These are phyloP conservation scores for Mimosa pudica DNA, from an alignment of 306 rosid species.

Conservation along the genomic window DNA sequence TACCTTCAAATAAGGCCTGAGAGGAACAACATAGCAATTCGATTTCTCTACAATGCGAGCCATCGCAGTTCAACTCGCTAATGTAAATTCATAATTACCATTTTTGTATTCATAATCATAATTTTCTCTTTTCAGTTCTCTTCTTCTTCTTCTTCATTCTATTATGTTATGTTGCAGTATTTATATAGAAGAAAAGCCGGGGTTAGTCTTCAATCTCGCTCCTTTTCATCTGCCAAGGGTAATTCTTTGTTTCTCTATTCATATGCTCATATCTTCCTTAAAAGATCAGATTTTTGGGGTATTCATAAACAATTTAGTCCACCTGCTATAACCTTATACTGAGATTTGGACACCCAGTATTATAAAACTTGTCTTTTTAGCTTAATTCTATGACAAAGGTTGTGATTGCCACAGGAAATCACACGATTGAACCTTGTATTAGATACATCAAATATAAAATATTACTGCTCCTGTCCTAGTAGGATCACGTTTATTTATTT, in stretches of 20 bases:
- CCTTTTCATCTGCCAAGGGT: conserved; percentile 68
- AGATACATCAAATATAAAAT: conserved; percentile 21
- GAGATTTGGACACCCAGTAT: conserved; percentile 10
- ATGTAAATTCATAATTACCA: conserved; percentile 36
- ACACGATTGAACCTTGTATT: conserved; percentile 3
- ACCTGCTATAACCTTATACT: conserved; percentile 1
- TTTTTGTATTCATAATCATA: too few relatives aligned
- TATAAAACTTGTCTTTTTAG: not conserved
- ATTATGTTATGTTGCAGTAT: conserved; percentile 42
- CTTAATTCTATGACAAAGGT: not conserved
- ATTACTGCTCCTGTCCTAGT: not conserved
- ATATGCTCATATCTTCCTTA: not conserved
- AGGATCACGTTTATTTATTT: too few relatives aligned
- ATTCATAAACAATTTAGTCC: not conserved
- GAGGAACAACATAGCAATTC: too few relatives aligned
- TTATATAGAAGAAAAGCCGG: conserved; percentile 52
- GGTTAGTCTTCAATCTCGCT: conserved; percentile 48
- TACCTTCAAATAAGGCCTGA: too few relatives aligned
- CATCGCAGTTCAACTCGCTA: conserved; percentile 50
- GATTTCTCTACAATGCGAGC: conserved; percentile 53
- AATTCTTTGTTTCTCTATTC: not conserved
- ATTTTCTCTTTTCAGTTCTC: not conserved
- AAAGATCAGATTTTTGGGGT: not conserved
- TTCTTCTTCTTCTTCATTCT: not conserved
- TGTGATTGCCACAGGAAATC: conserved; percentile 5